Evolutionary conservation across 176 grass and related monocot species (phyloP), one percentile per base, ranked within the genome.

Genomic region (Poa annua): DNA sequence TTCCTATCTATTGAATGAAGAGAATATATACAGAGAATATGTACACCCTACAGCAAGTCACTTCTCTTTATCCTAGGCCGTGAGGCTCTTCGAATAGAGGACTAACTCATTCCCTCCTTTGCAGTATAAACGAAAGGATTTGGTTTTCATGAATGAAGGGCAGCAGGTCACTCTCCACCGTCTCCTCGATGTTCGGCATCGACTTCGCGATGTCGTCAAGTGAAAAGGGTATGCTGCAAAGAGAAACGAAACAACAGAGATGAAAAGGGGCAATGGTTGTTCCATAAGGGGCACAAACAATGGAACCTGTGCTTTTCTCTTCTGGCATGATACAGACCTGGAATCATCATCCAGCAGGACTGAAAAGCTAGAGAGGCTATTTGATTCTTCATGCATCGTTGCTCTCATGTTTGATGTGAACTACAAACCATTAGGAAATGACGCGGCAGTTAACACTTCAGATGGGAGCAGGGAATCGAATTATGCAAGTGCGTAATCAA

Each of bases 271-370:
- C 41, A 66, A 29, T 3, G 13, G 83, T 16, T 65, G 54, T 49
- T 75, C 38, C 48, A 44, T 24, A 69, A 26, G 50, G 50, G 66
- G 16, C 35, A 61, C 35, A n/a, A 49, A 36, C 21, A 81, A 21
- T 53, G 55, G 45, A 71, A 60, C n/a, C 6, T 67, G 17, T 10
- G 14, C 8, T 34, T 50, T 67, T 16, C 50, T 57, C 70, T 41
- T 48, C 13, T 17, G 44, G 45, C 81, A 44, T 72, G 55, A 33
- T 57, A 62, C 72, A 68, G 29, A 97, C 95, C 95, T 97, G 74
- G 87, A 97, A 88, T 90, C 95, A 80, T 94, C 95, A 48, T 85
- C 87, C 86, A 97, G 78, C 36, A 97, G 47, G 49, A 90, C 80
- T 3, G 80, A 90, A 83, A 90, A 90, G 39, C 74, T 75, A 39